Evolutionary conservation across 163 green algal species (phyloP), one percentile per base, ranked within the genome.

Genomic region (Scenedesmus sp.): DNA sequence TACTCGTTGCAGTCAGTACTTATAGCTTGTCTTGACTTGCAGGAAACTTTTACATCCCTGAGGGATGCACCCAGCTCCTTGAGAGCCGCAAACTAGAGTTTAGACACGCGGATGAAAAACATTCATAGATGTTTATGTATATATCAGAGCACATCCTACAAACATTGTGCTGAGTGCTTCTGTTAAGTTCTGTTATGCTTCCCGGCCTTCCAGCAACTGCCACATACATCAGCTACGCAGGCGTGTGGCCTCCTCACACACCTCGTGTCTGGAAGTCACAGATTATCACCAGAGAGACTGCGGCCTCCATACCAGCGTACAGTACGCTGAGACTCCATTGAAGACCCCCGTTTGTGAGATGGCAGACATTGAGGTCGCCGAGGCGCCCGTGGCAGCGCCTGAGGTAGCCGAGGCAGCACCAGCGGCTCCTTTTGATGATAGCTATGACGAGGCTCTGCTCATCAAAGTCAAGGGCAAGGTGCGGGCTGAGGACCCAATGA

Each of bases 381-480:
- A 56, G n/a, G 49, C 46, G n/a, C 81, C 81, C 43, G 84, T 81
- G 44, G 84, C 51, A 40, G 24, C 40, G 35, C 61, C 84, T 82
- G 86, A 78, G 44, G 86, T 43, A 7, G 26, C 68, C 30, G 73
- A 42, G 20, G 42, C 86, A 73, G 86, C 65, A 61, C 44, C 86
- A 37, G 70, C 49, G 7, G 80, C 37, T 56, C 43, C 43, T 7
- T 83, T 80, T 83, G 87, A 92, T 13, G 88, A 92, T 44, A 35
- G 26, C 65, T 89, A 89, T 61, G 88, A 92, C 72, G 88, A 89
- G 65, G 72, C 42, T 42, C 46, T 92, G 61, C 81, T 92, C 33
- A 92, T 92, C 49, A 89, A 85, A 24, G 81, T 92, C 81, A 92
- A 92, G 88, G 88, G 88, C 81, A 89, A 80, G 81, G 88, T 76